Evolutionary conservation across 768 basidiomycete species (phyloP), one percentile per base, ranked within the genome.

Genomic region (Boletales sp.): DNA sequence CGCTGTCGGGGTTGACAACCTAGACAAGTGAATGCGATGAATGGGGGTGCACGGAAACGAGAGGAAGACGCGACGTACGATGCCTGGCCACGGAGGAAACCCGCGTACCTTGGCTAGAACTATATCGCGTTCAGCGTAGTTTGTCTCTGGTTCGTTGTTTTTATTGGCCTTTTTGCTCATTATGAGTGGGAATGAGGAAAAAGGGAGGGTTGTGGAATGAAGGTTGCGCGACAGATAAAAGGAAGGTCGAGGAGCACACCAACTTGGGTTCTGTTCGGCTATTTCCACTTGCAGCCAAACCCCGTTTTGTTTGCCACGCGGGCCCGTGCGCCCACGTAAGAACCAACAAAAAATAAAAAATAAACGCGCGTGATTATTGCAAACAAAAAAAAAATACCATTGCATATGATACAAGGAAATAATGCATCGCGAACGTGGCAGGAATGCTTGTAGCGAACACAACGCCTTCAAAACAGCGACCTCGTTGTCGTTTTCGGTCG

Each of bases 51-150:
- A 40, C 35, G 42, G 46, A 41, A 41, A 47, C 53, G 49, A 53
- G 51, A 44, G 55, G 56, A 44, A 57, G 53, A 57, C 63, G 62
- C 55, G 51, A 80, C 90, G 71, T 65, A 95, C 95, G 75, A 90
- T 87, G 66, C 84, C 91, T 47, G 94, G 96, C 96, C 96, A 99
- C 5, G 87, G 79, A 2, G 96, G 93, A 73, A 76, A 97, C 10
- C 95, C 96, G 73, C 90, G 90, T 66, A 99, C 73, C 75, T 95
- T 94, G 21, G 82, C 93, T 53, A 97, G 82, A 36, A 98, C 92
- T 58, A 93, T 75, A 63, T 98, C 94, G 70, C 88, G 84, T 48
- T 78, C 64, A 19, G 78, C 76, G 67, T 89, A 95, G 41, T 74
- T 73, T 10, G 74, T 65, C 53, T 65, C 66, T 57, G 70, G 65